Percentiles rank a stretch among this genome's conserved stretches.
Evolutionary conservation across 2,329 filamentous ascomycete genomes (phyloP).

Genomic region (Diaporthe destruens): DNA sequence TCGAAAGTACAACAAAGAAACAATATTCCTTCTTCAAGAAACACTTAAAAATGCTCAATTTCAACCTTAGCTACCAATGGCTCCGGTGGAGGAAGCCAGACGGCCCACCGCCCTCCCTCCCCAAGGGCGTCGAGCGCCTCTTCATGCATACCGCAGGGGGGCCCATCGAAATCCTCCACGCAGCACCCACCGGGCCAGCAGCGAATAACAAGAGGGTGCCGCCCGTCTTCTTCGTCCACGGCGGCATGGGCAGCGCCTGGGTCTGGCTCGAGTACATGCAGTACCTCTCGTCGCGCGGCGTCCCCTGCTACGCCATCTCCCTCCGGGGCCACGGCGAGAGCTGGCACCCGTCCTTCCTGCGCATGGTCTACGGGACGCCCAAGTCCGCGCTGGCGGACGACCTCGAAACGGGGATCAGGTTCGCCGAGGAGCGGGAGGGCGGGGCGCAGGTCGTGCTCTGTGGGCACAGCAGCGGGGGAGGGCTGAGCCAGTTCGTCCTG

Average conservation of each 20-base stretch:
- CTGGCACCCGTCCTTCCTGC: constrained; percentile 62
- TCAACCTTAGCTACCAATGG: constrained; percentile 51
- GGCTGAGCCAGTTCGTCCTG: constrained; percentile 62
- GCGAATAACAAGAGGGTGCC: constrained; percentile 48
- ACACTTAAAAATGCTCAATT: constrained; percentile 41
- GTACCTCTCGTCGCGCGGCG: constrained; percentile 58
- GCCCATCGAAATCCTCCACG: constrained; percentile 62
- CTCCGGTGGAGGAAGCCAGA: constrained; percentile 49
- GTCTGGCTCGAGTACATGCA: constrained; percentile 66
- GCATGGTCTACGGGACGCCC: constrained; percentile 61
- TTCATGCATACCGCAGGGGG: constrained; percentile 60
- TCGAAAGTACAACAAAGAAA: background rate
- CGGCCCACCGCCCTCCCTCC: constrained; percentile 49
- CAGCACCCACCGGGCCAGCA: constrained; percentile 49
- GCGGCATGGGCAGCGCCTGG: constrained; percentile 66
- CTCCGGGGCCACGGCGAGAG: constrained; percentile 65
- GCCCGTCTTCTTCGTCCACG: constrained; percentile 64
- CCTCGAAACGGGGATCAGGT: constrained; percentile 56
- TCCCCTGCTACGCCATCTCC: constrained; percentile 65
- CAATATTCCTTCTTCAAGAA: background rate
- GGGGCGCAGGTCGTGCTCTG: constrained; percentile 56
- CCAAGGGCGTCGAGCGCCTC: constrained; percentile 56
- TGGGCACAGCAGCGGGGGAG: constrained; percentile 66
- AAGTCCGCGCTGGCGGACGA: constrained; percentile 59
- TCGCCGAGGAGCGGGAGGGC: constrained; percentile 51